These are phyloP conservation scores for Acacia acuminata DNA, from an alignment of 306 rosid genomes.

Conservation along the genomic window DNA sequence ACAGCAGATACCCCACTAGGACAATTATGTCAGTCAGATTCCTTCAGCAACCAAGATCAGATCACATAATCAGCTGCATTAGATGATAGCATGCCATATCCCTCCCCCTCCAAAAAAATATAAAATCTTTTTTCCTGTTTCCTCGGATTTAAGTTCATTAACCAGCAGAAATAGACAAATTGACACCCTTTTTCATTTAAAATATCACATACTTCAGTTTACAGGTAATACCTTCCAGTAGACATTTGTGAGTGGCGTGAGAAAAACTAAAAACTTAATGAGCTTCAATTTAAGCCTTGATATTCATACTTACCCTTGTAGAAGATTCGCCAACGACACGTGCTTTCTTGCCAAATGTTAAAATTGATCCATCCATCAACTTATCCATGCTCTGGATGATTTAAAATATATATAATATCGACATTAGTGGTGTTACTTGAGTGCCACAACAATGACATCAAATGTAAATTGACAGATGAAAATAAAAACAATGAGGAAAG, in stretches of 20 bases:
- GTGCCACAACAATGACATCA: constrained; percentile 18
- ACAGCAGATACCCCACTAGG: too few species aligned
- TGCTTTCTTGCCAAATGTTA: constrained; percentile 37
- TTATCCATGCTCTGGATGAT: constrained; percentile 69
- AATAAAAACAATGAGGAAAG: background rate
- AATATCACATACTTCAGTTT: constrained; percentile 6
- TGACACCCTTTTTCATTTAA: background rate
- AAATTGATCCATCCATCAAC: constrained; percentile 46
- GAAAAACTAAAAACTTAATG: constrained; percentile 22
- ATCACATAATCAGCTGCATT: too few species aligned
- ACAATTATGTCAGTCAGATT: too few species aligned
- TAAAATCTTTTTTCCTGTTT: background rate
- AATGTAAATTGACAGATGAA: constrained; percentile 12
- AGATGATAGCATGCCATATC: background rate
- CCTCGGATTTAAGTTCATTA: background rate
- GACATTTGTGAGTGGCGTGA: background rate
- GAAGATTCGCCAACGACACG: constrained; percentile 40
- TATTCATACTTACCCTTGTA: constrained; percentile 54
- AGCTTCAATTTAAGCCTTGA: constrained; percentile 23
- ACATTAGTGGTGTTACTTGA: constrained; percentile 17
- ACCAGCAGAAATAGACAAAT: background rate
- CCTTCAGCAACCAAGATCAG: too few species aligned
- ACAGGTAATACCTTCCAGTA: background rate
- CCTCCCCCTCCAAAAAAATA: too few species aligned
- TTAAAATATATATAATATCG: constrained; percentile 13